Evolutionary conservation across 2,329 filamentous ascomycete species (phyloP), one percentile per base, ranked within the genome.

Genomic region (Lasiodiplodia citricola): DNA sequence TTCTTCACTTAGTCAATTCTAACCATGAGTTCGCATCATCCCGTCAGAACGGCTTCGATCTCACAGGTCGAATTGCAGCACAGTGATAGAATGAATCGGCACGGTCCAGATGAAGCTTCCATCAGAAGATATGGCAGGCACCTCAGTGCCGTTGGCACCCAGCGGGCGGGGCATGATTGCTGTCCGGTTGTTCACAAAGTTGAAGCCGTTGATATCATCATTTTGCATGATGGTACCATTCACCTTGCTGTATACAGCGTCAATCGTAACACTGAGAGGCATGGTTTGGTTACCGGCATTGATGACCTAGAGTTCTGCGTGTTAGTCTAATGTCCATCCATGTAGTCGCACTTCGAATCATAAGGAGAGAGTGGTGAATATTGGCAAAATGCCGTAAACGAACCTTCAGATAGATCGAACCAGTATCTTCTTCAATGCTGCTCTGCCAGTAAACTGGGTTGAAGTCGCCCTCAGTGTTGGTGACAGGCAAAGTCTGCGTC

Each of bases 371-470:
- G 25, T 5, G 14, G 31, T 35, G 31, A 35, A 35, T 14, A 47
- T 38, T 4, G 54, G 25, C 25, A 25, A 4, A 25, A 57, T n/a
- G 18, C 13, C 37, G 38, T 25, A 25, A 13, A 70, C 67, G 5
- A 6, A 71, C 70, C 70, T 72, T 73, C 21, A 72, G 28, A 35
- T 70, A 72, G n/a, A 72, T 62, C 8, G 41, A 66, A 4, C 66
- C 67, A 14, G 54, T 66, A 2, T 66, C 38, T 16, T 70, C 71
- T 47, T 77, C 72, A 35, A 76, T 75, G 21, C 72, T 74, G 23
- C 74, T 73, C 11, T 71, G 73, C 76, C 76, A 78, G 69, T 72
- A 77, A 21, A 77, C 56, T 14, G 75, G 75, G 66, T 76, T 74
- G 66, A 77, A 73, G 56, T 74, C 69, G 14, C 75, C 77, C 44